Conservation (phyloP, 176 grass and related monocot genomes). For the Rhynchospora breviuscula region DNA sequence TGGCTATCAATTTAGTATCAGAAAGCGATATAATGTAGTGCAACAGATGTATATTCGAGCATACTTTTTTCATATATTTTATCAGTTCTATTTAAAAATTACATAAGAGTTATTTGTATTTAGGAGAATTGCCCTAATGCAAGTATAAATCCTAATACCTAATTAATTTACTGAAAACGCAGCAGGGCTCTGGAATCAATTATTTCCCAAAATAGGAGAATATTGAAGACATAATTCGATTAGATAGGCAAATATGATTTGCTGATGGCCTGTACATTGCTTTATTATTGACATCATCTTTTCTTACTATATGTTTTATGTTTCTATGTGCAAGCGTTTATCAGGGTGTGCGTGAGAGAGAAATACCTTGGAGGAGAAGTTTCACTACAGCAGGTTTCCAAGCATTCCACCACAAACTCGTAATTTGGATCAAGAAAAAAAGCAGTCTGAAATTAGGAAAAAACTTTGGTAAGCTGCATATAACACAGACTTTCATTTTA, state of each 20-base stretch:
- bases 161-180: too few species aligned
- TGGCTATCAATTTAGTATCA: background rate
- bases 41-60: background rate
- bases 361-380: slow-evolving; percentile 56
- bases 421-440: slow-evolving; percentile 64
- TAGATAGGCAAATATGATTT: background rate
- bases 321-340: background rate
- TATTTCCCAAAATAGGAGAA: too few species aligned
- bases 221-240: background rate
- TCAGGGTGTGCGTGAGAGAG: slow-evolving; percentile 11
- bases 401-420: slow-evolving; percentile 60
- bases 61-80: background rate
- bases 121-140: too few species aligned
- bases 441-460: slow-evolving; percentile 39
- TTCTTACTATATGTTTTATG: background rate
- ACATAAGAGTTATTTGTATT: background rate
- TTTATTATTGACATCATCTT: background rate
- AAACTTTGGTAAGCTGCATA: slow-evolving; percentile 2
- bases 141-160: too few species aligned
- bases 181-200: too few species aligned
- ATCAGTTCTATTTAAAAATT: background rate
- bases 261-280: background rate
- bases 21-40: background rate
- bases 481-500: background rate
- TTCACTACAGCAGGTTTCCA: slow-evolving; percentile 64